phyloP scores from a whole-genome alignment of 2,329 filamentous ascomycete species.

The Phyllosticta citrichinensis region DNA sequence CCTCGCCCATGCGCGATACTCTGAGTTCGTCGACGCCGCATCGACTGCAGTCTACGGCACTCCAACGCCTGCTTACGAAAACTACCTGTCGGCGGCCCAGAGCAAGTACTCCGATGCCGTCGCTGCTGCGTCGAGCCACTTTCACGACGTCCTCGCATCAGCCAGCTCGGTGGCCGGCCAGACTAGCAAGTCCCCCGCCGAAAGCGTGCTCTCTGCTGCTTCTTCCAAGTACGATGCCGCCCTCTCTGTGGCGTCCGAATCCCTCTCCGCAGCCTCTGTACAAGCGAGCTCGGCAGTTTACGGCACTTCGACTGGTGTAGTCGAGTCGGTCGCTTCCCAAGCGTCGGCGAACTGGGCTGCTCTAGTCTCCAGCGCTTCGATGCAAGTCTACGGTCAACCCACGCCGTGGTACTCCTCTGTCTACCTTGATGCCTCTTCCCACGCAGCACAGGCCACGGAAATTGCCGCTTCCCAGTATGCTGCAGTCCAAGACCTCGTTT shows the following conservation, averaged over 20 bases:
- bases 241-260: conserved; percentile 34
- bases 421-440: conserved; percentile 44
- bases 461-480: conserved; percentile 55
- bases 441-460: conserved; percentile 53
- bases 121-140: conserved; percentile 21
- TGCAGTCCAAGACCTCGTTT: conserved; percentile 60
- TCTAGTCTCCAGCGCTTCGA: conserved; percentile 54
- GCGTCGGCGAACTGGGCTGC: conserved; percentile 55
- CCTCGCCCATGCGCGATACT: conserved; percentile 68
- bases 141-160: conserved; percentile 25
- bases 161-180: conserved; percentile 29
- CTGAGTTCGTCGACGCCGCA: conserved; percentile 62
- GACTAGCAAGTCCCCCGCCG: conserved; percentile 25
- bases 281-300: conserved; percentile 36
- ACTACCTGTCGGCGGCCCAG: conserved; percentile 15
- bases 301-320: conserved; percentile 30
- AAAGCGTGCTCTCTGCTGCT: conserved; percentile 33
- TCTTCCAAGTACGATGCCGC: conserved; percentile 36
- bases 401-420: conserved; percentile 39
- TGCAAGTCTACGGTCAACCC: conserved; percentile 60
- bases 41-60: conserved; percentile 59
- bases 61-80: conserved; percentile 46
- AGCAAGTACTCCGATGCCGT: conserved; percentile 25
- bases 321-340: conserved; percentile 33
- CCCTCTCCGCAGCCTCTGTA: conserved; percentile 28